Evolutionary conservation across 1,284 basidiomycete genomes (phyloP).

Genomic region (Boletus semigastroideus): DNA sequence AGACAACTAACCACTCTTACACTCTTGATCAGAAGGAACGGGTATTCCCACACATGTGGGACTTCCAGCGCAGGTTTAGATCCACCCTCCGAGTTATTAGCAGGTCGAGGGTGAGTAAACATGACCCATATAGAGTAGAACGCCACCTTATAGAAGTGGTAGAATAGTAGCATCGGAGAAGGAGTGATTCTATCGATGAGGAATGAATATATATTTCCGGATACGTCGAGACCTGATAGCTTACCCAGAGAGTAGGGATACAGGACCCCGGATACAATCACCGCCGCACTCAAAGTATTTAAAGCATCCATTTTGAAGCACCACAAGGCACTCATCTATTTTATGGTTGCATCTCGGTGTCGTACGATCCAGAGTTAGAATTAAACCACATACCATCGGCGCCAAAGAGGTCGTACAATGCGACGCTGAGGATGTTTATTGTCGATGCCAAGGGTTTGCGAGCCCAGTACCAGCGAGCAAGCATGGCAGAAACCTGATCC

Average conservation of each 20-base stretch:
- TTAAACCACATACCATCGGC: conserved; percentile 66
- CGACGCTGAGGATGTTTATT: conserved; percentile 88
- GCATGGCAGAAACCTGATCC: conserved; percentile 53
- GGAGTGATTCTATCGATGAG: conserved; percentile 55
- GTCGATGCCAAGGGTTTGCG: conserved; percentile 81
- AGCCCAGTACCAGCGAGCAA: conserved; percentile 81
- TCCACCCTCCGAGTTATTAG: conserved; percentile 7
- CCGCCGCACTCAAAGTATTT: conserved; percentile 97
- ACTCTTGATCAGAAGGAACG: conserved; percentile 42
- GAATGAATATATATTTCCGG: neutral
- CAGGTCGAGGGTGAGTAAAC: conserved; percentile 65
- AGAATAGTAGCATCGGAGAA: conserved; percentile 76
- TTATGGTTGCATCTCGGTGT: conserved; percentile 6
- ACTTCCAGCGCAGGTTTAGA: conserved; percentile 17
- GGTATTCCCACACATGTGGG: conserved; percentile 44
- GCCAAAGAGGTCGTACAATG: conserved; percentile 89
- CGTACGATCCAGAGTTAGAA: neutral
- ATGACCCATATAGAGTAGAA: conserved; percentile 90
- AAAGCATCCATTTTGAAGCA: conserved; percentile 93
- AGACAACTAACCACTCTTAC: conserved; percentile 38
- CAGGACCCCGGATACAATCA: conserved; percentile 85
- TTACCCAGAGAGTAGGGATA: conserved; percentile 82
- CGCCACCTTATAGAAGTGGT: conserved; percentile 95
- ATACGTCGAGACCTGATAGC: conserved; percentile 24
- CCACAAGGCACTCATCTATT: conserved; percentile 73